These are phyloP conservation scores for Diphasiastrum complanatum DNA, from an alignment of 83 land plant species.

Conservation along the genomic window DNA sequence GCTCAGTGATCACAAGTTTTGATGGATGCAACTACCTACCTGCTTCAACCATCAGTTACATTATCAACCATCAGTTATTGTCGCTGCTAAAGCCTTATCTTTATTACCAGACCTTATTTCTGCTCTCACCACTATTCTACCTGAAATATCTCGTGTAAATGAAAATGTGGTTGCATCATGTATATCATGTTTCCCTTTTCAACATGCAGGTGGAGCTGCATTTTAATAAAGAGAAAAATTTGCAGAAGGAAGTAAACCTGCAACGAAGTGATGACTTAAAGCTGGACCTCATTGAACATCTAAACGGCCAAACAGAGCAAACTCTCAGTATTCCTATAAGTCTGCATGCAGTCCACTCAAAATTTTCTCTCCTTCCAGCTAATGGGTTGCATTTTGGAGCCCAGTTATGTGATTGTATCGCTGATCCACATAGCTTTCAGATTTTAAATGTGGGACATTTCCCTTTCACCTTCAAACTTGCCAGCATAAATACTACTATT, in stretches of 20 bases:
- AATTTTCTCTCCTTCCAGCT: slow-evolving; percentile 23
- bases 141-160: neutral
- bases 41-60: too few relatives aligned
- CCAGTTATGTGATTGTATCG: slow-evolving; percentile 19
- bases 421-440: slow-evolving; percentile 13
- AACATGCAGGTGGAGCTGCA: slow-evolving; percentile 32
- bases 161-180: neutral
- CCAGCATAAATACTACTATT: slow-evolving; percentile 1
- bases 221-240: slow-evolving; percentile 31
- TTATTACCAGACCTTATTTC: too few relatives aligned
- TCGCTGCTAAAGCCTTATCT: too few relatives aligned
- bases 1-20: too few relatives aligned
- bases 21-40: too few relatives aligned
- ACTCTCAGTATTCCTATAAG: slow-evolving; percentile 6
- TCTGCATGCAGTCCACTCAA: slow-evolving; percentile 28
- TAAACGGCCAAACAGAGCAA: slow-evolving; percentile 18
- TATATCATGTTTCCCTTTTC: too few relatives aligned
- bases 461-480: slow-evolving; percentile 16
- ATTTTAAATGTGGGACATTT: slow-evolving; percentile 22
- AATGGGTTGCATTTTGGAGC: slow-evolving; percentile 38
- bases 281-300: slow-evolving; percentile 20
- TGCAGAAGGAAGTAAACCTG: slow-evolving; percentile 20
- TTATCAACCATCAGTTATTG: too few relatives aligned
- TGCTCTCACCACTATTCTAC: too few relatives aligned
- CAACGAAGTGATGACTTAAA: slow-evolving; percentile 17